Conservation (phyloP, 164 flowering plant genomes). For the Houttuynia cordata region DNA sequence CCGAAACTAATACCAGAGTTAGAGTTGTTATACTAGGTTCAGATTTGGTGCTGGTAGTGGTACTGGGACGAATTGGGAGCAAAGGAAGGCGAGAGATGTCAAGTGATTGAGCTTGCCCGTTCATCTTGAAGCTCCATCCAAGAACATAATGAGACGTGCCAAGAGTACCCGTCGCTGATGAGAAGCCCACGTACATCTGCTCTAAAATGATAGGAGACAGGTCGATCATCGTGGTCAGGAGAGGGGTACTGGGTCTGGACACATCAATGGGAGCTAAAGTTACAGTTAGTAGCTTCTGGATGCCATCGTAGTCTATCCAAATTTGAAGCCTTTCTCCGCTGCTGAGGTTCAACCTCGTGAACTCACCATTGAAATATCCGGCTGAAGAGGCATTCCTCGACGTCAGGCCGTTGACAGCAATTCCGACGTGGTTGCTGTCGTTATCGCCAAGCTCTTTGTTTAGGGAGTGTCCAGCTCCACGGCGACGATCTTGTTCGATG, state of each 20-base stretch:
- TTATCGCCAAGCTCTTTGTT: slow-evolving; percentile 7
- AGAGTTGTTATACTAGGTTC: slow-evolving; percentile 1
- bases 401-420: slow-evolving; percentile 11
- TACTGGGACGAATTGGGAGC: slow-evolving; percentile 12
- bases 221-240: slow-evolving; percentile 28
- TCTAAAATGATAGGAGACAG: slow-evolving; percentile 33
- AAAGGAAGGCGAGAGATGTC: slow-evolving; percentile 32
- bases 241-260: slow-evolving; percentile 32
- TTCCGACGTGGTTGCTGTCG: slow-evolving; percentile 15
- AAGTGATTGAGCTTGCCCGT: slow-evolving; percentile 26
- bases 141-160: slow-evolving; percentile 45
- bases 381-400: slow-evolving; percentile 9
- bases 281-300: slow-evolving; percentile 7
- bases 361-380: slow-evolving; percentile 4
- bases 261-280: slow-evolving; percentile 14
- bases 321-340: slow-evolving; percentile 14
- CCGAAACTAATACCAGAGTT: not conserved
- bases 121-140: slow-evolving; percentile 54
- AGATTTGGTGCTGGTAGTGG: no score
- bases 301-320: slow-evolving; percentile 20
- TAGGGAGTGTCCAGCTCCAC: slow-evolving; percentile 16
- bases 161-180: slow-evolving; percentile 50
- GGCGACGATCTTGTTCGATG: slow-evolving; percentile 9
- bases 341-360: slow-evolving; percentile 6
- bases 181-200: slow-evolving; percentile 50